Evolutionary conservation across 306 rosid genomes (phyloP).

Genomic region (Mucuna pruriens): DNA sequence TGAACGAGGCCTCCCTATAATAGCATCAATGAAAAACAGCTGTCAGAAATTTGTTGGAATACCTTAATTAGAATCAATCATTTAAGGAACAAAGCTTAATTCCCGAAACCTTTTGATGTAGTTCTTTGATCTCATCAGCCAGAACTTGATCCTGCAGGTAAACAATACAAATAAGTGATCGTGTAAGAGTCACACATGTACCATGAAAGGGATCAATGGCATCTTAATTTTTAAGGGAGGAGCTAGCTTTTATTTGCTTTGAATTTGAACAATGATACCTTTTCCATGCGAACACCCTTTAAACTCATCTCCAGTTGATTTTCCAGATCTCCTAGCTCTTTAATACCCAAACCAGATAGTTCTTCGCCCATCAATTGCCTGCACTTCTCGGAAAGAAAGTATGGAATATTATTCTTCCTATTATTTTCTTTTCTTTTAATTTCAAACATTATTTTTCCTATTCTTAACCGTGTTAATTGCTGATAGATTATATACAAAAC

Average conservation of each 20-base stretch:
- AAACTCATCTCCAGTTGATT: slow-evolving; percentile 70
- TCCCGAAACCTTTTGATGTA: slow-evolving; percentile 51
- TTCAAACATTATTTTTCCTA: not conserved
- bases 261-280: slow-evolving; percentile 50
- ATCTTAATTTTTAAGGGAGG: not conserved
- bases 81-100: not conserved
- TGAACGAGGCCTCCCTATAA: slow-evolving; percentile 52
- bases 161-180: not conserved
- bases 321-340: slow-evolving; percentile 72
- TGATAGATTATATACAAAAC: not conserved
- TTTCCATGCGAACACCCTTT: slow-evolving; percentile 67
- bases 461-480: not conserved
- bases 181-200: not conserved
- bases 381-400: slow-evolving; percentile 20
- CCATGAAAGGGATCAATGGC: not conserved
- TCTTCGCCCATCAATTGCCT: slow-evolving; percentile 81
- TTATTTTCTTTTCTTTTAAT: not conserved
- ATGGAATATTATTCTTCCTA: not conserved
- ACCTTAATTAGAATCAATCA: slow-evolving; percentile 10
- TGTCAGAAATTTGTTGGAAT: slow-evolving; percentile 16
- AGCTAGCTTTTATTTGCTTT: not conserved
- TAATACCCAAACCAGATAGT: slow-evolving; percentile 61
- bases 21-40: slow-evolving; percentile 15
- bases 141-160: slow-evolving; percentile 54
- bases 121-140: slow-evolving; percentile 51